Evolutionary conservation across 2,329 filamentous ascomycete genomes (phyloP).

Genomic region (Xylaria polymorpha): DNA sequence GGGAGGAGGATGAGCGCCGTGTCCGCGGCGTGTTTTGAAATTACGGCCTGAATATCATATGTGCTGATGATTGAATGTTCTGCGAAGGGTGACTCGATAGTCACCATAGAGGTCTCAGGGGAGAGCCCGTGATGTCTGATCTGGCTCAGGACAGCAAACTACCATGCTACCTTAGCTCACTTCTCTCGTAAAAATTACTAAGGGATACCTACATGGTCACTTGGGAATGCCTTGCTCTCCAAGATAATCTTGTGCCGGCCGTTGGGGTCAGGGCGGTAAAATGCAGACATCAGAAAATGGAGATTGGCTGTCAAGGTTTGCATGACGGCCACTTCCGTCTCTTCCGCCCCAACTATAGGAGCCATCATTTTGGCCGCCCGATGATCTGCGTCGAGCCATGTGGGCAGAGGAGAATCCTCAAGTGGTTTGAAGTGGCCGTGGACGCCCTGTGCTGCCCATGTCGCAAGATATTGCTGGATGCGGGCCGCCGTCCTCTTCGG

Average conservation of each 20-base stretch:
- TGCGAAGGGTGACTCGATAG: slow-evolving; percentile 67
- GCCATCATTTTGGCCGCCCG: slow-evolving; percentile 74
- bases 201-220: slow-evolving; percentile 73
- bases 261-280: slow-evolving; percentile 74
- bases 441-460: slow-evolving; percentile 82
- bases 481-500: slow-evolving; percentile 73
- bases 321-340: slow-evolving; percentile 81
- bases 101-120: slow-evolving; percentile 73
- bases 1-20: slow-evolving; percentile 80
- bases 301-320: slow-evolving; percentile 82
- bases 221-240: slow-evolving; percentile 83
- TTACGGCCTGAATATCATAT: slow-evolving; percentile 73
- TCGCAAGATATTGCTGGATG: slow-evolving; percentile 74
- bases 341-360: slow-evolving; percentile 75
- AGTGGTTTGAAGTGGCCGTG: slow-evolving; percentile 79
- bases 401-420: slow-evolving; percentile 68
- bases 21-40: slow-evolving; percentile 72
- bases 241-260: slow-evolving; percentile 78
- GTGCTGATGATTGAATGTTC: slow-evolving; percentile 69
- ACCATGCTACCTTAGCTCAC: slow-evolving; percentile 31
- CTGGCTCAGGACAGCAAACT: slow-evolving; percentile 84
- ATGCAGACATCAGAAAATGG: slow-evolving; percentile 81
- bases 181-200: slow-evolving; percentile 16
- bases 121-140: slow-evolving; percentile 74
- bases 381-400: slow-evolving; percentile 79